A percentile compares a stretch with the other conserved stretches of the same genome.
phyloP scores from a whole-genome alignment of 768 basidiomycete genomes.

The Phylloporus rhodoxanthus region DNA sequence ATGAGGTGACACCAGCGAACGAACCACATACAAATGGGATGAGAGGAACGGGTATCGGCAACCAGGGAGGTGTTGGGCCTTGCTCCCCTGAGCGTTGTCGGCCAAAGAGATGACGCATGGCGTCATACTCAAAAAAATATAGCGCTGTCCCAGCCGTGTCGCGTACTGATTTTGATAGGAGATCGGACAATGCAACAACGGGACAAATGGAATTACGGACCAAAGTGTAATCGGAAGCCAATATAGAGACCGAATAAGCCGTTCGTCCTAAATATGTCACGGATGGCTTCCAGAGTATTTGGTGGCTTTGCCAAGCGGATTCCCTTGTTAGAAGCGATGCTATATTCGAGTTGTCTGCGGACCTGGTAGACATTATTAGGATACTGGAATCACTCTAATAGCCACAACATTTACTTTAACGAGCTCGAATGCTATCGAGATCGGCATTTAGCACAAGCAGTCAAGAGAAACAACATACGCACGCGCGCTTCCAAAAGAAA shows the following conservation, averaged over 20 bases:
- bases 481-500: constrained; percentile 88
- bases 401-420: constrained; percentile 63
- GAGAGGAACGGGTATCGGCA: constrained; percentile 71
- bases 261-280: constrained; percentile 62
- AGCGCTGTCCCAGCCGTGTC: constrained; percentile 86
- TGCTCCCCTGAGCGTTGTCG: constrained; percentile 73
- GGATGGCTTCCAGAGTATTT: constrained; percentile 70
- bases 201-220: constrained; percentile 37
- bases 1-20: constrained; percentile 81
- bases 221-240: constrained; percentile 82
- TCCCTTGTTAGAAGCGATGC: constrained; percentile 80
- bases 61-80: constrained; percentile 75
- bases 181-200: constrained; percentile 1
- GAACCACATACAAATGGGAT: constrained; percentile 92
- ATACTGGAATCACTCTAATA: background rate
- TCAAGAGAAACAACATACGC: constrained; percentile 32
- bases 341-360: constrained; percentile 85
- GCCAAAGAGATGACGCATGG: constrained; percentile 81
- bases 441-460: constrained; percentile 17
- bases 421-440: constrained; percentile 73
- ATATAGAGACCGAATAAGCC: constrained; percentile 70
- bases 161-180: constrained; percentile 48
- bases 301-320: constrained; percentile 69
- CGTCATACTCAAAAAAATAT: constrained; percentile 93
- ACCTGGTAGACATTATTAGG: constrained; percentile 45